These are phyloP conservation scores for Trichoderma afroharzianum DNA, from an alignment of 2,329 filamentous ascomycete species.

Conservation along the genomic window DNA sequence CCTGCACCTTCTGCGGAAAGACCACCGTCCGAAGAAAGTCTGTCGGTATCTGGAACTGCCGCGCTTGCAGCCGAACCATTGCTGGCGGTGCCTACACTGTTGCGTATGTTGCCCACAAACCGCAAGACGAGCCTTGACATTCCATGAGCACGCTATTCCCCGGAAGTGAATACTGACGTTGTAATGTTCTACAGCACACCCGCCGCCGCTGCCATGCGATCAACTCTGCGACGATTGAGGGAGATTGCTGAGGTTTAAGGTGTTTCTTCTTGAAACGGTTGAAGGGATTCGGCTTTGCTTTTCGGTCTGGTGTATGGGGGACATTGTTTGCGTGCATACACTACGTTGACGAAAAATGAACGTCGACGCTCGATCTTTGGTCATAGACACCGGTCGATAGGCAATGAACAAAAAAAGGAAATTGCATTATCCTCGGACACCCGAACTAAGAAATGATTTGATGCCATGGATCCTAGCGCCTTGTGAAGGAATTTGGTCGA, in stretches of 20 bases:
- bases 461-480: background rate
- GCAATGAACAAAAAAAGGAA: conserved; percentile 39
- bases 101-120: conserved; percentile 67
- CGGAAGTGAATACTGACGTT: conserved; percentile 26
- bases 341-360: conserved; percentile 40
- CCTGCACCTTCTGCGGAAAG: conserved; percentile 99
- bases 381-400: conserved; percentile 41
- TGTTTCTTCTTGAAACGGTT: conserved; percentile 29
- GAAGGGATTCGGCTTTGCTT: conserved; percentile 41
- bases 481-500: background rate
- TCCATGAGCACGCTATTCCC: background rate
- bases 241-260: conserved; percentile 93
- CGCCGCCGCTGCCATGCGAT: conserved; percentile 89
- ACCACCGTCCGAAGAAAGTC: conserved; percentile 85
- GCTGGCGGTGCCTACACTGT: conserved; percentile 82
- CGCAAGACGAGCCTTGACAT: background rate
- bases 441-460: background rate
- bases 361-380: conserved; percentile 40
- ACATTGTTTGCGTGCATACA: conserved; percentile 43
- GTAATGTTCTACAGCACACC: conserved; percentile 62
- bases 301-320: conserved; percentile 46
- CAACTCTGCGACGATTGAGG: conserved; percentile 92
- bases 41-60: conserved; percentile 97
- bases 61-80: conserved; percentile 82
- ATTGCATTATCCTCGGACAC: conserved; percentile 34